These are phyloP conservation scores for Brassica rapa DNA, from an alignment of 345 rosid species.

Conservation along the genomic window DNA sequence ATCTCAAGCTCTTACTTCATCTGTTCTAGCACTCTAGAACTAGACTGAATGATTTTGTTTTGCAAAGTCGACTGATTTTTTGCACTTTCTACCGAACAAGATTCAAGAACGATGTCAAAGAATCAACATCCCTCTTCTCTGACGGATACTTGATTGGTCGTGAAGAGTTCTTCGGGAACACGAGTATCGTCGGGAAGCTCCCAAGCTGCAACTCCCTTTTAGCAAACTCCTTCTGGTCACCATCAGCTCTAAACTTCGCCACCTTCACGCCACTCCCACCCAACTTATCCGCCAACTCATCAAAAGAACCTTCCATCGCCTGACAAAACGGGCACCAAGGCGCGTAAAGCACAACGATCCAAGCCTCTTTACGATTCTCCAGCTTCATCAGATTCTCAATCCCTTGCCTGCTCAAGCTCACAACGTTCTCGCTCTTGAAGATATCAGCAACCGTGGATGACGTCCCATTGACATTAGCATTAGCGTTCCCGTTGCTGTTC, in stretches of 20 bases:
- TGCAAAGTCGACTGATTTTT: conserved; percentile 5
- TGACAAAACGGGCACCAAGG: conserved; percentile 98
- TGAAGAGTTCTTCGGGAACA: conserved; percentile 78
- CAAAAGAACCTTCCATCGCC: conserved; percentile 78
- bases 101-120: conserved; percentile 77
- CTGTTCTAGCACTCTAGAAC: conserved; percentile 40
- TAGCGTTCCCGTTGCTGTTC: conserved; percentile 49
- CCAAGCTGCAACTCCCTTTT: conserved; percentile 67
- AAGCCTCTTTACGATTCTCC: conserved; percentile 71
- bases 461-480: conserved; percentile 38
- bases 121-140: conserved; percentile 88
- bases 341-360: conserved; percentile 90
- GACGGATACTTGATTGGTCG: conserved; percentile 83
- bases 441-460: conserved; percentile 47
- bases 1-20: conserved; percentile 1
- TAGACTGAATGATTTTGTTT: not conserved
- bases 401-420: conserved; percentile 67
- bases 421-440: conserved; percentile 65
- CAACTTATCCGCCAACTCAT: conserved; percentile 76
- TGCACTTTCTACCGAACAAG: conserved; percentile 55
- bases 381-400: conserved; percentile 74
- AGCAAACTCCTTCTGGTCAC: conserved; percentile 79
- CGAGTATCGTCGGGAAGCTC: conserved; percentile 87
- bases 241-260: conserved; percentile 88
- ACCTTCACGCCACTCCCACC: conserved; percentile 68